Conservation (phyloP, 2,329 filamentous ascomycete genomes). For the Ophiosphaerella narmari region DNA sequence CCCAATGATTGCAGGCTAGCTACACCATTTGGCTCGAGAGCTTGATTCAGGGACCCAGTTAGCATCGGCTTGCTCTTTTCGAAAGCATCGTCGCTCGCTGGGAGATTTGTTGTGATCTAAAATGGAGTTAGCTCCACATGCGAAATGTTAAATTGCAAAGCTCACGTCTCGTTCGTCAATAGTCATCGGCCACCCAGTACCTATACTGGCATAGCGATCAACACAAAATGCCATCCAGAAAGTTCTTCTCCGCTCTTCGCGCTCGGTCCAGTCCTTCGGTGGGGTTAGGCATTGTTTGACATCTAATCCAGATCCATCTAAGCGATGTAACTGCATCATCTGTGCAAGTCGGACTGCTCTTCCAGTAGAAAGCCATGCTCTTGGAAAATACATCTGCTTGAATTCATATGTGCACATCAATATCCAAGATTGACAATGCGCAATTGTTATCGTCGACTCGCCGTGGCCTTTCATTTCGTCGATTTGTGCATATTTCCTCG, state of each 20-base stretch:
- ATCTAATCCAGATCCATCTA: slow-evolving; percentile 81
- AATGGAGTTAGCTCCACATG: slow-evolving; percentile 10
- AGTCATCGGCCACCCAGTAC: slow-evolving; percentile 95
- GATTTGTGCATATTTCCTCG: slow-evolving; percentile 85
- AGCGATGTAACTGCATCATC: slow-evolving; percentile 89
- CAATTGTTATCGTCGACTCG: slow-evolving; percentile 82
- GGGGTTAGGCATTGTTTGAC: slow-evolving; percentile 90
- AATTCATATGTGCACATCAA: slow-evolving; percentile 87
- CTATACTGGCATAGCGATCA: slow-evolving; percentile 92
- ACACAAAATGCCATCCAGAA: slow-evolving; percentile 95
- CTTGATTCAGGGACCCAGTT: slow-evolving; percentile 71
- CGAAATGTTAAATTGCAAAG: neutral
- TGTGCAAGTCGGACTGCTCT: slow-evolving; percentile 78
- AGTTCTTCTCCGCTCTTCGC: slow-evolving; percentile 85
- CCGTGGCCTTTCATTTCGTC: slow-evolving; percentile 94
- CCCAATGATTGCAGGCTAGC: slow-evolving; percentile 76
- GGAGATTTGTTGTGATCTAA: slow-evolving; percentile 80
- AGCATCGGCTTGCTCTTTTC: slow-evolving; percentile 76
- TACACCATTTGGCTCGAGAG: slow-evolving; percentile 72
- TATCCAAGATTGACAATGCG: slow-evolving; percentile 83
- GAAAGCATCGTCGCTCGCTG: slow-evolving; percentile 82
- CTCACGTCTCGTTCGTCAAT: slow-evolving; percentile 84
- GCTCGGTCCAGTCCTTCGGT: slow-evolving; percentile 90
- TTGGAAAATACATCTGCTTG: slow-evolving; percentile 95
- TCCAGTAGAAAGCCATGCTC: slow-evolving; percentile 92